phyloP scores from a whole-genome alignment of 345 rosid species.

The Excoecaria cochinchinensis region DNA sequence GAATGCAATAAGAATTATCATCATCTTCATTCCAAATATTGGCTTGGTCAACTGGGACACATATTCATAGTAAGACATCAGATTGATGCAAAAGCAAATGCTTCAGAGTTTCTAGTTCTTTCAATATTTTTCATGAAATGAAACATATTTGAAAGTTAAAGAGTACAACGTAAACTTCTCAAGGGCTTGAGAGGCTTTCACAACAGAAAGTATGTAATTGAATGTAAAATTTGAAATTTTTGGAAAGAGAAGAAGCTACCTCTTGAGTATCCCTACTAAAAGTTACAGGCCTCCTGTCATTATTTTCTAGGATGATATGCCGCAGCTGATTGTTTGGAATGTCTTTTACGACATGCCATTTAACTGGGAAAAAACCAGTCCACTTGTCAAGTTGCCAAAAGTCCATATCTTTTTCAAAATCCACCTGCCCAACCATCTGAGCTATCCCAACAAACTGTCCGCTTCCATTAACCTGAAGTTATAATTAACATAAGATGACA shows the following conservation, averaged over 20 bases:
- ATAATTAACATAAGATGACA: not conserved
- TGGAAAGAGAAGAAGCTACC: conserved; percentile 29
- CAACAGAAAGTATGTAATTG: not conserved
- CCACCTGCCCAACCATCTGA: conserved; percentile 73
- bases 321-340: conserved; percentile 60
- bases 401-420: conserved; percentile 68
- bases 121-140: not conserved
- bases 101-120: not conserved
- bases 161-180: not conserved
- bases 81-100: not conserved
- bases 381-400: conserved; percentile 85
- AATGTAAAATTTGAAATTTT: not conserved
- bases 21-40: not conserved
- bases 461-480: conserved; percentile 73
- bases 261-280: conserved; percentile 79
- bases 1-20: not conserved
- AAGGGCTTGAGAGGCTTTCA: not conserved
- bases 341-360: conserved; percentile 77
- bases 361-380: conserved; percentile 75
- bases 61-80: not conserved
- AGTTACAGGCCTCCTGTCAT: conserved; percentile 63
- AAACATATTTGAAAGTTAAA: not conserved
- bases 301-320: conserved; percentile 67
- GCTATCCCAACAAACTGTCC: conserved; percentile 84
- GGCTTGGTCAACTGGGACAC: not conserved